Base-by-base conservation (phyloP, 495 filamentous ascomycete species). In the Extremus antarcticus region DNA sequence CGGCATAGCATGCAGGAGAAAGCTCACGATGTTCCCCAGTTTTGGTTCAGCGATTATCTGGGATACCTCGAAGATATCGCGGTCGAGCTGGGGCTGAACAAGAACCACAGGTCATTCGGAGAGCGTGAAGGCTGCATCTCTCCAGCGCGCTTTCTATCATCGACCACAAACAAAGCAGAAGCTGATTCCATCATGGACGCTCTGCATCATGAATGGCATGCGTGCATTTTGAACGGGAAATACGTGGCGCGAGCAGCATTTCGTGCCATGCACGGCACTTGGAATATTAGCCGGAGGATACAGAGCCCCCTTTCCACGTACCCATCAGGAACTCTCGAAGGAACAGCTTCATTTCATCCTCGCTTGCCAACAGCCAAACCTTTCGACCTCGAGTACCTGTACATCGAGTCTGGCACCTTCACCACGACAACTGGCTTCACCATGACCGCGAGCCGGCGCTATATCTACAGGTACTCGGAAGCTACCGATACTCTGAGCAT, bases 31-130 rank as follows among this genome's bases (percentile, higher is more conserved):
- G 63, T 84, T 8, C 68, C 80, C 0, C 86, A 90, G 57, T 91
- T 86, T 55, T 87, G 86, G 22, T 87, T 89, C 79, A 80, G 79
- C 20, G 89, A 94, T 66, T 91, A 91, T 65, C 66, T 85, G 16
- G 88, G 82, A 47, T 67, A 89, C 2, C 84, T 94, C 78, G 84
- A 90, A 61, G 76, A 80, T 4, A 80, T 88, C 54, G 73, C 84
- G 7, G 54, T 65, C 8, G 76, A 78, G 1, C 57, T 89, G 15
- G 73, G 66, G 0, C 71, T 83, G n/a, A 3, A 55, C 23, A 60
- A 63, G 10, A 50, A 62, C n/a, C 53, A 66, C 21, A 35, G 29
- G 1, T 17, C 21, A 32, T 61, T 57, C 43, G 29, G 19, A n/a
- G 41, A 40, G 21, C 47, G 49, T 3, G 43, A 57, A 49, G 55